Base-by-base conservation (phyloP, 2,329 filamentous ascomycete genomes). In the Alternaria rosae region DNA sequence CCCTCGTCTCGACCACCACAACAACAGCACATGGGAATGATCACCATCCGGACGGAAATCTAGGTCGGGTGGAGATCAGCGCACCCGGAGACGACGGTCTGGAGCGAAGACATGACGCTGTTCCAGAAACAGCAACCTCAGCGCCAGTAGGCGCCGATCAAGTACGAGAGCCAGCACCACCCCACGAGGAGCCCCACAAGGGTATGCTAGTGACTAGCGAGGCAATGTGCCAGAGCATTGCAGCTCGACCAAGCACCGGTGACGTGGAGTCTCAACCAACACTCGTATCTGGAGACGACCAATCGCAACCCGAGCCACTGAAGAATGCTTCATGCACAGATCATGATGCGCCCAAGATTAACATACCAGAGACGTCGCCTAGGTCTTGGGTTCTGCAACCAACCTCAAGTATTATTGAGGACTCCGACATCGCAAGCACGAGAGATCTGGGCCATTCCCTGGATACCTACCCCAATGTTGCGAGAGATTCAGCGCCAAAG, bases 81-180 rank as follows among this genome's bases (percentile, higher is more conserved):
- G 35, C 32, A 43, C n/a, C 15, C 21, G 35, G 10, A 32, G 30
- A 28, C 35, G 15, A 51, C 17, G 25, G 52, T 30, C 52, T 54
- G 43, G 38, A 38, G 54, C 23, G 58, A 57, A 44, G 15, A 26
- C 20, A 23, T 32, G 47, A 38, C 47, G 47, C 47, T 51, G 47
- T 51, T 51, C 47, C 52, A 32, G 23, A 26, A 52, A 52, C 43
- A 47, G 28, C 26, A 57, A 51, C n/a, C 54, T 41, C 25, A 26
- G 54, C 30, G 30, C 43, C 58, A 8, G 47, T 45, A 47, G n/a
- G 20, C 47, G 44, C 35, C 56, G 58, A 51, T 47, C 45, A 52
- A 38, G 42, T 45, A 17, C 53, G n/a, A 30, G 30, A 43, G 15
- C 32, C 54, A 21, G 41, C 32, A 17, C 23, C 42, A 42, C 47